Evolutionary conservation across 805 yeast genomes (phyloP).

Genomic region (Kluyveromyces aestuarii): DNA sequence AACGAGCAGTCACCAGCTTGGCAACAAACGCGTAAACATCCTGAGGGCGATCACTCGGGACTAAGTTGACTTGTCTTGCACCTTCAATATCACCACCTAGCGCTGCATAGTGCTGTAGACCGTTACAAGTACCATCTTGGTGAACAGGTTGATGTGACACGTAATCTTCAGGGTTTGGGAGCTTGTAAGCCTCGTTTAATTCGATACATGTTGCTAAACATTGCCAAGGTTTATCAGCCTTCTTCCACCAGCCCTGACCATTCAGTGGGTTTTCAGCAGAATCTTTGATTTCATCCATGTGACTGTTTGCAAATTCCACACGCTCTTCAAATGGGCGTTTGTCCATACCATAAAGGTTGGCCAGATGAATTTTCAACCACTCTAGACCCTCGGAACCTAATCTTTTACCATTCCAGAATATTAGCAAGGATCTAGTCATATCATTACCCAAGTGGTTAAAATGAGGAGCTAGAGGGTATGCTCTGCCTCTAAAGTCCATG

Average conservation of each 20-base stretch:
- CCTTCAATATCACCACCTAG: slow-evolving; percentile 80
- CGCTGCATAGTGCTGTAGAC: slow-evolving; percentile 81
- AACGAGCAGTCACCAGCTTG: slow-evolving; percentile 44
- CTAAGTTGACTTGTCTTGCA: slow-evolving; percentile 67
- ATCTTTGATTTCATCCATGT: slow-evolving; percentile 43
- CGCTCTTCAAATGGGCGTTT: slow-evolving; percentile 62
- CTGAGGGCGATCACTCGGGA: slow-evolving; percentile 63
- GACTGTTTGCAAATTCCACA: slow-evolving; percentile 47
- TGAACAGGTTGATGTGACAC: slow-evolving; percentile 71
- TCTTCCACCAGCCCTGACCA: slow-evolving; percentile 55
- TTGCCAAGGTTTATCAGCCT: slow-evolving; percentile 82
- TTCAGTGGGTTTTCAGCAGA: slow-evolving; percentile 57
- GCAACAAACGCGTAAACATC: slow-evolving; percentile 74
- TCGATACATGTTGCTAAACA: slow-evolving; percentile 64
- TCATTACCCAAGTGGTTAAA: slow-evolving; percentile 77
- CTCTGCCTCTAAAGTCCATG: slow-evolving; percentile 76
- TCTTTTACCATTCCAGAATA: slow-evolving; percentile 69
- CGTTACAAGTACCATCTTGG: slow-evolving; percentile 84
- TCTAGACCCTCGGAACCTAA: slow-evolving; percentile 55
- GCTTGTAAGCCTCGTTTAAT: slow-evolving; percentile 47
- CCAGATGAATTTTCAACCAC: slow-evolving; percentile 71
- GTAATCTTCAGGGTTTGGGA: slow-evolving; percentile 55
- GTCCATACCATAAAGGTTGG: slow-evolving; percentile 68
- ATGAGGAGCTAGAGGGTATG: slow-evolving; percentile 73
- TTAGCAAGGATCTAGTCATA: slow-evolving; percentile 58